Conservation (phyloP, 129 eudicot genomes). For the Flaveria linearis region DNA sequence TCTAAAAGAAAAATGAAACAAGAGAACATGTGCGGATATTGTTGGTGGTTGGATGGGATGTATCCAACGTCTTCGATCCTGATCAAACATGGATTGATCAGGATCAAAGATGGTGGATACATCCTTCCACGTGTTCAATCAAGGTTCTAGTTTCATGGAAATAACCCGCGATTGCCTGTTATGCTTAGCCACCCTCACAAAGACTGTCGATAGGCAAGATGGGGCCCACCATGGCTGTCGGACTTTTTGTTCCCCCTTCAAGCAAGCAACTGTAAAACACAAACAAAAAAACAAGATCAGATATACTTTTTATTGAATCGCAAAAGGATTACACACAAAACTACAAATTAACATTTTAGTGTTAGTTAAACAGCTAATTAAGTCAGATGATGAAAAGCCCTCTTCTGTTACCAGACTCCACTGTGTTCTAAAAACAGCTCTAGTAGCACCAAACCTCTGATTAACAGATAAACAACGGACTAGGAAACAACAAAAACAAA, state of each 20-base stretch:
- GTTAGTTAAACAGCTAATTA: neutral
- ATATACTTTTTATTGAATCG: neutral
- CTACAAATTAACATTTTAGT: neutral
- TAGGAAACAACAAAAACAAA: neutral
- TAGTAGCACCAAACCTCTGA: neutral
- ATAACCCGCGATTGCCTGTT: conserved; percentile 82
- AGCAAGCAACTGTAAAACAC: conserved; percentile 66
- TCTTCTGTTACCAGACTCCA: neutral
- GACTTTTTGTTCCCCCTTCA: conserved; percentile 87
- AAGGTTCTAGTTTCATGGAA: conserved; percentile 86
- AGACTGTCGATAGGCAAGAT: conserved; percentile 65
- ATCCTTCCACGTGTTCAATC: conserved; percentile 23
- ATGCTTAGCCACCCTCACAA: conserved; percentile 65
- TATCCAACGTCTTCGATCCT: conserved; percentile 8
- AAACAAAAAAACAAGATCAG: neutral
- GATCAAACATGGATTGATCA: neutral
- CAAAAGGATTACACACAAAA: neutral
- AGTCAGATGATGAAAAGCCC: too few species aligned
- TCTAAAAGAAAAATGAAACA: conserved; percentile 30
- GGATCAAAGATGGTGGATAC: conserved; percentile 3
- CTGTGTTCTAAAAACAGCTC: neutral
- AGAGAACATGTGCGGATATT: conserved; percentile 29
- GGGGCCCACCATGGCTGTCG: conserved; percentile 92
- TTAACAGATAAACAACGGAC: neutral
- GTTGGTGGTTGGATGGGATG: neutral